Percentiles rank a stretch among this genome's conserved stretches.
phyloP scores from a whole-genome alignment of 2,329 filamentous ascomycete species.

The Beauveria sp. region DNA sequence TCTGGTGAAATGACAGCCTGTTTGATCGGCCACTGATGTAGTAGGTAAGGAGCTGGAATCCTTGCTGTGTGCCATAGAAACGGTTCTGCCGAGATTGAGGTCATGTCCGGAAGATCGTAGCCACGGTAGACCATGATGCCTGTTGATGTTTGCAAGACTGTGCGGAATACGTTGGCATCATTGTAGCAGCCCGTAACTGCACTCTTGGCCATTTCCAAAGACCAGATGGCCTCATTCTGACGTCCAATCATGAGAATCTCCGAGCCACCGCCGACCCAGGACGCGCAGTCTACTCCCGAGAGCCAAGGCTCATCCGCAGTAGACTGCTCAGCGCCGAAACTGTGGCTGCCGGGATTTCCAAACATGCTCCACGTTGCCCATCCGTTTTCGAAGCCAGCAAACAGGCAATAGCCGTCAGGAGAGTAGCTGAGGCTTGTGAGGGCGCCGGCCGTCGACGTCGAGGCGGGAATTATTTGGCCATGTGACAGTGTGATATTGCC shows the following conservation, averaged over 20 bases:
- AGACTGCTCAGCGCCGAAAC: constrained; percentile 61
- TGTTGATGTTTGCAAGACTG: constrained; percentile 79
- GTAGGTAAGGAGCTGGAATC: constrained; percentile 75
- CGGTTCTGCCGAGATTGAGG: constrained; percentile 83
- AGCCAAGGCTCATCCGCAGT: constrained; percentile 73
- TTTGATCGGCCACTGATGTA: constrained; percentile 89
- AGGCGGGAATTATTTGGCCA: constrained; percentile 61
- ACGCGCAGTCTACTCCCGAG: constrained; percentile 65
- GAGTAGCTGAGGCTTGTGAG: constrained; percentile 78
- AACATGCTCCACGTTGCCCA: constrained; percentile 98
- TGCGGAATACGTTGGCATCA: constrained; percentile 81
- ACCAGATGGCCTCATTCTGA: constrained; percentile 73
- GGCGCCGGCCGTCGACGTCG: constrained; percentile 57
- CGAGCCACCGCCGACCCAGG: constrained; percentile 82
- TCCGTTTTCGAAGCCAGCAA: constrained; percentile 84
- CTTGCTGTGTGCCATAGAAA: constrained; percentile 93
- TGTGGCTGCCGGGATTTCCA: constrained; percentile 79
- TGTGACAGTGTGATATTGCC: constrained; percentile 90
- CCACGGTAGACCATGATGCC: constrained; percentile 89
- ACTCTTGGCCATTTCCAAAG: constrained; percentile 87
- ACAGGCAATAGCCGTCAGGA: constrained; percentile 91
- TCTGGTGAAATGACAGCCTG: constrained; percentile 83
- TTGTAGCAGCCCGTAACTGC: constrained; percentile 90
- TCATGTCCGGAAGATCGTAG: constrained; percentile 84
- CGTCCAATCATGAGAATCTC: constrained; percentile 70